Base-by-base conservation (phyloP, 352 stramenopile species). In the Lagenidium giganteum region DNA sequence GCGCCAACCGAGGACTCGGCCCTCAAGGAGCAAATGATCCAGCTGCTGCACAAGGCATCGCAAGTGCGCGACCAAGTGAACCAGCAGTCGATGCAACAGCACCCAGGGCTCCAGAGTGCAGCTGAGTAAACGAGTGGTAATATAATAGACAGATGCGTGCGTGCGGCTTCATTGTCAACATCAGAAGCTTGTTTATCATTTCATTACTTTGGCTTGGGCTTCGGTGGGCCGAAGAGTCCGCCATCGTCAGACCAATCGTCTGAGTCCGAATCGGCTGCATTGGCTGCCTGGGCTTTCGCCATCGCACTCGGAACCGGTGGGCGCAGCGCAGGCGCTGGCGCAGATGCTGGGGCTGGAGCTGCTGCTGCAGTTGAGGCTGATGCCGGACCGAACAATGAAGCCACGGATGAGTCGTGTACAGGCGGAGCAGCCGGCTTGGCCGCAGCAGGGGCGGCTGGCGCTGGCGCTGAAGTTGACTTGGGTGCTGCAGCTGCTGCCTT, bases 1-100 rank as follows among this genome's bases (percentile, higher is more conserved):
- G 35, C 22, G 41, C 47, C 28, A 41, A 56, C 49, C 27, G 80
- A 92, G 51, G 76, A 92, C 47, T 72, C 70, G 14, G 70, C 75
- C 44, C 64, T 89, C 2, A 88, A 92, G 51, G 76, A 89, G 55
- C 80, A 92, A 36, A 92, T 92, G 80, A 87, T 92, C 47, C 72
- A 92, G 53, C 53, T 92, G 24, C 53, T 92, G 36, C 77, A 89
- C 6, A 88, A 92, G 61, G 78, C 80, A 6, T 88, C 80, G 3
- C 73, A 87, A 21, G 78, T 88, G 44, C 80, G 76, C 16, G 72
- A 89, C 42, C 74, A 87, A 34, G 73, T 92, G 17, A 81, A 67
- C 12, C 73, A 72, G 25, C 67, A 80, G 24, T 45, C 60, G 24
- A n/a, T n/a, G n/a, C n/a, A n/a, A n/a, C 69, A 83, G 52, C 70